These are phyloP conservation scores for Polytrichum formosum DNA, from an alignment of 225 moss, liverwort and hornwort species.

Conservation along the genomic window DNA sequence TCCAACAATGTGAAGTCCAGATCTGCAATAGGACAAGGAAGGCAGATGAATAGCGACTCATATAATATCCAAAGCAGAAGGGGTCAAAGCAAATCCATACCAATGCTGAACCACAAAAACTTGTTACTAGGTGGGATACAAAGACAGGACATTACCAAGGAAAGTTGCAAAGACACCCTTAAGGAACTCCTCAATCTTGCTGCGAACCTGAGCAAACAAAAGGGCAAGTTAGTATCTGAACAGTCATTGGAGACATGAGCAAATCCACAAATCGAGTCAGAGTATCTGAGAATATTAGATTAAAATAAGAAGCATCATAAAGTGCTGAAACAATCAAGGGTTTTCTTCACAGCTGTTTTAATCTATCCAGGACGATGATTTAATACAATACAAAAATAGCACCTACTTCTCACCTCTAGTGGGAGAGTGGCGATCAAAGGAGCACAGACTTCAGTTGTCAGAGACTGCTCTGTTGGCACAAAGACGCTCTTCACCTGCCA, in stretches of 20 bases:
- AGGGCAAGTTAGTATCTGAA: not conserved
- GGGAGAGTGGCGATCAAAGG: slow-evolving; percentile 91
- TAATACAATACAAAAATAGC: too few relatives aligned
- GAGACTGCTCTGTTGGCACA: slow-evolving; percentile 74
- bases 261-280: not conserved
- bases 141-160: slow-evolving; percentile 38
- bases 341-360: too few relatives aligned
- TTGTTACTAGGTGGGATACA: not conserved
- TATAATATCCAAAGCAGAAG: not conserved
- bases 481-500: slow-evolving; percentile 79
- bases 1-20: slow-evolving; percentile 93
- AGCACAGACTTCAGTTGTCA: slow-evolving; percentile 68
- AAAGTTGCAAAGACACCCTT: slow-evolving; percentile 72
- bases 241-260: not conserved
- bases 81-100: not conserved
- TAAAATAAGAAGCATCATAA: too few relatives aligned
- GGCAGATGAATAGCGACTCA: too few relatives aligned
- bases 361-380: too few relatives aligned
- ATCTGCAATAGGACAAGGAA: slow-evolving; percentile 36
- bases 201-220: slow-evolving; percentile 54
- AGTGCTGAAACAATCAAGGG: too few relatives aligned
- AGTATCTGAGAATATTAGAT: too few relatives aligned
- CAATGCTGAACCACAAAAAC: not conserved
- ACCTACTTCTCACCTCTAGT: slow-evolving; percentile 56
- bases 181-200: slow-evolving; percentile 70